Base-by-base conservation (phyloP, 768 basidiomycete species). In the Leccinum variicolor region DNA sequence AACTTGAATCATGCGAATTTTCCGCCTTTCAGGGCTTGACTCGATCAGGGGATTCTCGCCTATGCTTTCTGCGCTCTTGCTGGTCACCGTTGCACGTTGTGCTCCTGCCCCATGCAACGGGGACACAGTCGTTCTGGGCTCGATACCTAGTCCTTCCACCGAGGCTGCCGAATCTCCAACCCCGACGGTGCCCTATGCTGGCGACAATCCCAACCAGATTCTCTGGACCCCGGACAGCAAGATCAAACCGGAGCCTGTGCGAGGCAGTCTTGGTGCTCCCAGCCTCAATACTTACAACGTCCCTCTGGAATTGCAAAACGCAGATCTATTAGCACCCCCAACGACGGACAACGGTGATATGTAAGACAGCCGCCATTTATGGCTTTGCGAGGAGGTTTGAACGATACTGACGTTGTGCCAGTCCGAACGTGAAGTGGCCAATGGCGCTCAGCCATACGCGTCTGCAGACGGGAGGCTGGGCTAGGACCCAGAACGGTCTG, bases 381-480 rank as follows among this genome's bases (percentile, higher is more conserved):
- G 47, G n/a, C 13, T 5, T n/a, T 10, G 4, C 11, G 26, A n/a
- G 11, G 26, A 21, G 25, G 8, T 10, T 52, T 41, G 10, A 41
- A 41, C n/a, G 43, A 43, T 49, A 21, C 26, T 55, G 17, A 55
- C 23, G 14, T 26, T 4, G 10, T 25, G 10, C 21, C 55, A 77
- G 72, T 3, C 56, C 63, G 5, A 85, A 84, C 56, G 73, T 73
- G 53, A 86, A 85, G 62, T 86, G 84, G 85, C 78, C 83, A 0
- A 81, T 84, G 65, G 74, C 78, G 29, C 64, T 83, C 25, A 84
- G 83, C 57, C 82, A 82, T 61, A 82, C 78, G 61, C 80, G 82
- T 25, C 61, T 86, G 15, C 76, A 77, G 50, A 75, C 77, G 10
- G 84, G 84, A 14, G 85, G 85, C 1, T 86, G 84, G 84, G 79